Percentiles rank a stretch among this genome's conserved stretches.
These are phyloP conservation scores for Gracilaria gracilis DNA, from an alignment of 23 red algal species.

Conservation along the genomic window DNA sequence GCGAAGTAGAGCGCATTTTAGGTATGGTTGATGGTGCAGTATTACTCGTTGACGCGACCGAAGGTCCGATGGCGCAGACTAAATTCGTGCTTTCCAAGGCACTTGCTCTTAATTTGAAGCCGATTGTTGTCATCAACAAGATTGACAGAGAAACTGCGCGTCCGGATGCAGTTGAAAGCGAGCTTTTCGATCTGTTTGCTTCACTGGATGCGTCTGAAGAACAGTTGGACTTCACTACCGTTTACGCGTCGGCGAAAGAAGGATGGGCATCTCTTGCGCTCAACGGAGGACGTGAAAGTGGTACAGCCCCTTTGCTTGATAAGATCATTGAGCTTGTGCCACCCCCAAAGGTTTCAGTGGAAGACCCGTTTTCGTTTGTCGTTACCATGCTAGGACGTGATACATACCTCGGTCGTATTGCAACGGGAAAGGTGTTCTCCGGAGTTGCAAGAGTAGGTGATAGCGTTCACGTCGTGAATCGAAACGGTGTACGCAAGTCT, in stretches of 20 bases:
- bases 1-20: slow-evolving; percentile 75
- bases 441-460: slow-evolving; percentile 65
- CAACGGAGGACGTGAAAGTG: slow-evolving; percentile 30
- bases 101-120: slow-evolving; percentile 75
- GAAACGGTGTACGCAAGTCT: slow-evolving; percentile 47
- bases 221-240: slow-evolving; percentile 84
- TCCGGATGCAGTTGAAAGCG: slow-evolving; percentile 79
- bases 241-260: slow-evolving; percentile 87
- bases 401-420: slow-evolving; percentile 83
- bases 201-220: slow-evolving; percentile 90
- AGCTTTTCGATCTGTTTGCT: slow-evolving; percentile 90
- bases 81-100: slow-evolving; percentile 92
- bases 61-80: slow-evolving; percentile 92
- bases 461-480: slow-evolving; percentile 65
- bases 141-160: slow-evolving; percentile 81
- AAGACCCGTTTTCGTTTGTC: slow-evolving; percentile 77
- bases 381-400: slow-evolving; percentile 77
- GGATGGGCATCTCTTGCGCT: slow-evolving; percentile 63
- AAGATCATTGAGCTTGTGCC: slow-evolving; percentile 81
- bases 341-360: slow-evolving; percentile 58
- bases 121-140: slow-evolving; percentile 93
- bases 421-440: slow-evolving; percentile 77
- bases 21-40: slow-evolving; percentile 78
- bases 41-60: slow-evolving; percentile 76
- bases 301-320: slow-evolving; percentile 81